These are phyloP conservation scores for Simplicillium aogashimaense DNA, from an alignment of 2,329 filamentous ascomycete species.

Conservation along the genomic window DNA sequence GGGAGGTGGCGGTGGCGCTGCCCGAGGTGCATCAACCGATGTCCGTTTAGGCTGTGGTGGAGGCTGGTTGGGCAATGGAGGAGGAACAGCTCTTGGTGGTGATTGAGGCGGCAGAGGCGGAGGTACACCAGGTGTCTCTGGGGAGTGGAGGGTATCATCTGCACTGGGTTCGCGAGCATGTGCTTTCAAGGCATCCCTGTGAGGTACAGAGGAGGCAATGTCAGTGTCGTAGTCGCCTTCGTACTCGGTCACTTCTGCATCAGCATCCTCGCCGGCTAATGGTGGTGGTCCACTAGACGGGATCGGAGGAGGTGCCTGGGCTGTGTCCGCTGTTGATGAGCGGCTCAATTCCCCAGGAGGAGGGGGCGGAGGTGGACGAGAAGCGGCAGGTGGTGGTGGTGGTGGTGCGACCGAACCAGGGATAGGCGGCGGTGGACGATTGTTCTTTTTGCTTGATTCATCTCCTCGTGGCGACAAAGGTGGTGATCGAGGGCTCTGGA, in stretches of 20 bases:
- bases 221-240: constrained; percentile 98
- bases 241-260: constrained; percentile 82
- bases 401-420: constrained; percentile 37
- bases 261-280: constrained; percentile 51
- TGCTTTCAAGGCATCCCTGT: constrained; percentile 84
- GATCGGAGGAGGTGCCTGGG: constrained; percentile 29
- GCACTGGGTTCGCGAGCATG: constrained; percentile 69
- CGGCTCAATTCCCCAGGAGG: constrained; percentile 47
- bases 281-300: constrained; percentile 11
- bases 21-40: constrained; percentile 63
- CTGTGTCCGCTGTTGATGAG: constrained; percentile 48
- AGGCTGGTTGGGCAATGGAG: constrained; percentile 54
- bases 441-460: constrained; percentile 41
- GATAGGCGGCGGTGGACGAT: constrained; percentile 50
- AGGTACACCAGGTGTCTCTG: constrained; percentile 36
- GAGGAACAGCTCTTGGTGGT: constrained; percentile 51
- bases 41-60: constrained; percentile 42
- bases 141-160: constrained; percentile 58
- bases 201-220: constrained; percentile 84
- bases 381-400: constrained; percentile 35
- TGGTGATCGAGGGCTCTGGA: constrained; percentile 16
- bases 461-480: constrained; percentile 24
- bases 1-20: constrained; percentile 56
- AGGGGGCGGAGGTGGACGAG: constrained; percentile 57
- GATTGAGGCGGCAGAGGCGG: constrained; percentile 46